Evolutionary conservation across 2,329 filamentous ascomycete genomes (phyloP).

Genomic region (Cercospora sesami): DNA sequence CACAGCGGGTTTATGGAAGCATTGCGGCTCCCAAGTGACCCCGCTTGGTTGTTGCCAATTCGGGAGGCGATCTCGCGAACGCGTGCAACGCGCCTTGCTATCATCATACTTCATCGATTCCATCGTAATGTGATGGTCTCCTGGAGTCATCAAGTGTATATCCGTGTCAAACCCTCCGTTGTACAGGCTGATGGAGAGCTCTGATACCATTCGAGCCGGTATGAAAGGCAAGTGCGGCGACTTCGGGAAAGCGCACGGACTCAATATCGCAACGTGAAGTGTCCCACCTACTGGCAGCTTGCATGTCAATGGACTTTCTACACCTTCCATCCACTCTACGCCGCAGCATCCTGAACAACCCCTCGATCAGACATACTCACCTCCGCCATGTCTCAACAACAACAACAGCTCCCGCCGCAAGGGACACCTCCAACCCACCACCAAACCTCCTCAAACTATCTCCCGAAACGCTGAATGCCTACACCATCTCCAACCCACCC

Average conservation of each 20-base stretch:
- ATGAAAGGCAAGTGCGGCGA: not conserved
- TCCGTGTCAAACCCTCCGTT: not conserved
- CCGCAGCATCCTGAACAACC: conserved; percentile 17
- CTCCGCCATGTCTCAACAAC: conserved; percentile 13
- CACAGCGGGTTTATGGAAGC: not conserved
- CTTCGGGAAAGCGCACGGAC: conserved; percentile 3
- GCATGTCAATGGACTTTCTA: conserved; percentile 31
- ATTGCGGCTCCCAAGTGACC: conserved; percentile 4
- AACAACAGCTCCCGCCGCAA: not conserved
- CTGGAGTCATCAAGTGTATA: not conserved
- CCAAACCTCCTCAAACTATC: conserved; percentile 33
- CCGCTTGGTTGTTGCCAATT: conserved; percentile 1
- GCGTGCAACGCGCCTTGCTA: not conserved
- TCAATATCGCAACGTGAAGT: not conserved
- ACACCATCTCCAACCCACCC: conserved; percentile 37
- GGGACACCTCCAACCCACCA: conserved; percentile 8
- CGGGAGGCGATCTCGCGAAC: not conserved
- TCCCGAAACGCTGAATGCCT: conserved; percentile 37
- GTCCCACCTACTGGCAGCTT: not conserved
- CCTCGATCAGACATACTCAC: conserved; percentile 1
- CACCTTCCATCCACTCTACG: conserved; percentile 32
- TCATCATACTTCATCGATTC: not conserved
- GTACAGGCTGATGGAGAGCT: not conserved
- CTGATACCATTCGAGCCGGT: not conserved
- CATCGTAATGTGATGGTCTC: not conserved